A percentile compares a stretch with the other conserved stretches of the same genome.
Conservation (phyloP, 2,329 filamentous ascomycete genomes). For the Monilinia fructicola region DNA sequence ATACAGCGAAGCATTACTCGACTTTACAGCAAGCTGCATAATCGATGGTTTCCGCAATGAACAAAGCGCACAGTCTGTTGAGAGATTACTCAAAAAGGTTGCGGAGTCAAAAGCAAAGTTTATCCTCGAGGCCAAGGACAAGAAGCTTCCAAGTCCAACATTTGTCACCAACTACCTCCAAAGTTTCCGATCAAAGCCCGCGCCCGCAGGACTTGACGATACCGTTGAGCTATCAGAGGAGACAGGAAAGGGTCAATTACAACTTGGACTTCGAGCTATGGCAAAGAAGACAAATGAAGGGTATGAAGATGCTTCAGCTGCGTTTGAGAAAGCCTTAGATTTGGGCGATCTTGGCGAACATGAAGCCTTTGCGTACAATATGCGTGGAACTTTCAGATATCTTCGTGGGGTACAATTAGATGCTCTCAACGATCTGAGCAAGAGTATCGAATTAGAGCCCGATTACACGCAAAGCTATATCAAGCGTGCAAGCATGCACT, state of each 20-base stretch:
- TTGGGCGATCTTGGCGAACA: slow-evolving; percentile 75
- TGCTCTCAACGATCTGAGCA: slow-evolving; percentile 82
- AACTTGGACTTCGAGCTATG: slow-evolving; percentile 78
- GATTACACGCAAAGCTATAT: slow-evolving; percentile 94
- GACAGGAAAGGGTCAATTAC: slow-evolving; percentile 81
- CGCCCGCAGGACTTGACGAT: slow-evolving; percentile 81
- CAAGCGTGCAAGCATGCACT: slow-evolving; percentile 96
- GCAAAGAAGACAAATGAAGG: slow-evolving; percentile 84
- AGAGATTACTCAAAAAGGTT: slow-evolving; percentile 93
- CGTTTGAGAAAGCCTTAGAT: slow-evolving; percentile 87
- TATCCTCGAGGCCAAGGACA: slow-evolving; percentile 75
- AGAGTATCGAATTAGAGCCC: slow-evolving; percentile 87
- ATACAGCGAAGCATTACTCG: slow-evolving; percentile 91
- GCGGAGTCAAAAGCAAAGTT: slow-evolving; percentile 91
- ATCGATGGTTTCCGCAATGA: slow-evolving; percentile 97
- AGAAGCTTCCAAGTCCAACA: slow-evolving; percentile 89
- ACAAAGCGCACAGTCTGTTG: slow-evolving; percentile 81
- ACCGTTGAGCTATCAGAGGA: slow-evolving; percentile 73
- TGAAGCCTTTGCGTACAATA: slow-evolving; percentile 92
- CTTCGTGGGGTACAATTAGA: slow-evolving; percentile 82
- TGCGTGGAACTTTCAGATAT: slow-evolving; percentile 94
- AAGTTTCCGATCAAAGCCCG: slow-evolving; percentile 84
- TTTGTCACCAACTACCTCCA: slow-evolving; percentile 99
- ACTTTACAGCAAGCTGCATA: slow-evolving; percentile 98
- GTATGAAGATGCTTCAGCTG: slow-evolving; percentile 81